Conservation (phyloP, 1,284 basidiomycete species). For the Pseudozyma hubeiensis region DNA sequence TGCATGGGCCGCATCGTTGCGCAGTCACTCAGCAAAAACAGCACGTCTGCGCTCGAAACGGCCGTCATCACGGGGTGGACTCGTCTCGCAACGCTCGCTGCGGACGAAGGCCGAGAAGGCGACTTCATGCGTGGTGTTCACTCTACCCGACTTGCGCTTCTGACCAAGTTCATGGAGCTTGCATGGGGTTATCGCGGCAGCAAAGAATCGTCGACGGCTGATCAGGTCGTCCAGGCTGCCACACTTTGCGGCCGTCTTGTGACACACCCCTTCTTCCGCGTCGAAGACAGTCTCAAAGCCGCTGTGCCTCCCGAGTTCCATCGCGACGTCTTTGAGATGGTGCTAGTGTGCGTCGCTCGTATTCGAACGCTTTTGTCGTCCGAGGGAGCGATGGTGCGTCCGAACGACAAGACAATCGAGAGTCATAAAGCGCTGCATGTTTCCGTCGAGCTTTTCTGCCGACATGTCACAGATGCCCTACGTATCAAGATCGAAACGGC, state of each 20-base stretch:
- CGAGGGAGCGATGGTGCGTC: constrained; percentile 13
- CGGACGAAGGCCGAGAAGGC: constrained; percentile 79
- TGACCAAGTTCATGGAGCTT: constrained; percentile 81
- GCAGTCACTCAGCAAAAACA: constrained; percentile 75
- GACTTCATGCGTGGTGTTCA: constrained; percentile 88
- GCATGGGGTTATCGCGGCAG: constrained; percentile 73
- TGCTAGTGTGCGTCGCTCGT: constrained; percentile 38
- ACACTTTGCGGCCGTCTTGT: constrained; percentile 77
- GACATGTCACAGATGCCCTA: constrained; percentile 75
- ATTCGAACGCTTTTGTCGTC: constrained; percentile 27
- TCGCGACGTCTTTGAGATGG: constrained; percentile 66
- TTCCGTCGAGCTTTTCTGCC: constrained; percentile 80
- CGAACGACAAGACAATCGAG: constrained; percentile 41
- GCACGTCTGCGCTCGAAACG: constrained; percentile 28
- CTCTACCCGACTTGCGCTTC: constrained; percentile 78
- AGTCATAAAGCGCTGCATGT: constrained; percentile 76
- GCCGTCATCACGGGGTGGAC: constrained; percentile 47
- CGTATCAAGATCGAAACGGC: constrained; percentile 77
- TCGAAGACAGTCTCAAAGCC: constrained; percentile 80
- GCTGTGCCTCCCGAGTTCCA: constrained; percentile 80
- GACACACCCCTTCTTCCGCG: constrained; percentile 79
- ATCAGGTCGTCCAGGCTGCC: constrained; percentile 76
- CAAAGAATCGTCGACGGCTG: constrained; percentile 39
- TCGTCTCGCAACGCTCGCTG: constrained; percentile 70
- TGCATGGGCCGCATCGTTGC: constrained; percentile 74